Conservation (phyloP, 345 rosid genomes). For the Rhizophora apiculata region DNA sequence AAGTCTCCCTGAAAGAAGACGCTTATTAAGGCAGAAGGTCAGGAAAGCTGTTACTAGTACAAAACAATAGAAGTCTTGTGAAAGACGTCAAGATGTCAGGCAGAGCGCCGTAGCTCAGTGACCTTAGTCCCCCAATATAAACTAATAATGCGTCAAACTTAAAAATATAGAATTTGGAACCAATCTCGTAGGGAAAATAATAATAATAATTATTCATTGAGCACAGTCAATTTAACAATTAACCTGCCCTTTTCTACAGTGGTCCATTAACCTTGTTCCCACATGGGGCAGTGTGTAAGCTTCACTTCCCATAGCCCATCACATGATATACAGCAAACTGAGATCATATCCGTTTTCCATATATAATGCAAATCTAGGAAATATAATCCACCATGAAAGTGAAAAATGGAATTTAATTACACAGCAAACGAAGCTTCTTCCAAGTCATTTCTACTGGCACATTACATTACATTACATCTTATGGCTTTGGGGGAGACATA, state of each 20-base stretch:
- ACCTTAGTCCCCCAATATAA: too few species aligned
- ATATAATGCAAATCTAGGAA: background rate
- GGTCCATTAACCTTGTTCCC: constrained; percentile 22
- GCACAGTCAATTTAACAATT: background rate
- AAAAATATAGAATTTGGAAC: too few species aligned
- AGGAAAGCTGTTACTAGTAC: background rate
- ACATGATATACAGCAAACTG: constrained; percentile 33
- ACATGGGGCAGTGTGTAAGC: constrained; percentile 35
- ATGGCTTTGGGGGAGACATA: background rate
- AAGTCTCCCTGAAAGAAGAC: too few species aligned
- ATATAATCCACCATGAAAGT: background rate
- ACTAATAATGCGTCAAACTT: too few species aligned
- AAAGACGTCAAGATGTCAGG: background rate
- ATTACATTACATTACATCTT: constrained; percentile 6
- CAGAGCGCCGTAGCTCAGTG: too few species aligned
- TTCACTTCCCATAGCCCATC: constrained; percentile 33
- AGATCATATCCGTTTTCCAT: background rate
- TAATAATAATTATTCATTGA: background rate
- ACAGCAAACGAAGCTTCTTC: constrained; percentile 4
- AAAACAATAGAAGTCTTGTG: background rate
- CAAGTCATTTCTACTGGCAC: constrained; percentile 4
- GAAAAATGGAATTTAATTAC: background rate
- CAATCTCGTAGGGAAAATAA: background rate
- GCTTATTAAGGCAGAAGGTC: background rate
- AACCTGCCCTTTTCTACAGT: constrained; percentile 5